phyloP scores from a whole-genome alignment of 2,329 filamentous ascomycete genomes.

The Diaporthe batatas region DNA sequence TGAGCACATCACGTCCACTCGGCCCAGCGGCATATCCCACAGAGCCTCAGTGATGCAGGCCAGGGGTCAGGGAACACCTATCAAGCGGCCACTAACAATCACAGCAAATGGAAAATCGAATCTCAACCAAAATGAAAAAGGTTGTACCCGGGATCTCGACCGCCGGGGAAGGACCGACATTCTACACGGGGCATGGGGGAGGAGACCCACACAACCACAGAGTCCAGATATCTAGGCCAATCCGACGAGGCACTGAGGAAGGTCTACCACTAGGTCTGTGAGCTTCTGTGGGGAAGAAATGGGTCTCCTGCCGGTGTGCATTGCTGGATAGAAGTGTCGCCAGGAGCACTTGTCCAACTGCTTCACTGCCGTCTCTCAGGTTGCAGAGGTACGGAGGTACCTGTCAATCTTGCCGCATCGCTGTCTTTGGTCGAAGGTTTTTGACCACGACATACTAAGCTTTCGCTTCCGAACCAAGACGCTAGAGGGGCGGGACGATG shows the following conservation, averaged over 20 bases:
- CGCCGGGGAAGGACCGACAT: conserved; percentile 28
- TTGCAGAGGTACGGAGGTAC: not conserved
- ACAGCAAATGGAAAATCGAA: not conserved
- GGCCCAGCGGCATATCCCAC: not conserved
- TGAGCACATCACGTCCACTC: conserved; percentile 25
- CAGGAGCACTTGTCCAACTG: too few relatives aligned
- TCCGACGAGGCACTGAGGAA: not conserved
- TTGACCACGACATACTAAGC: conserved; percentile 2
- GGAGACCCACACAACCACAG: conserved; percentile 3
- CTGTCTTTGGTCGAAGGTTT: not conserved
- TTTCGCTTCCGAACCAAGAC: conserved; percentile 21
- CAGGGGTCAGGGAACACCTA: not conserved
- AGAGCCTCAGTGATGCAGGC: conserved; percentile 4
- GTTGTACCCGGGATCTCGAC: conserved; percentile 9
- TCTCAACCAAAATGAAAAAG: conserved; percentile 14
- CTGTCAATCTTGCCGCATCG: not conserved
- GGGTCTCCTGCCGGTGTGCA: not conserved
- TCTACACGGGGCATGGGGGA: conserved; percentile 6
- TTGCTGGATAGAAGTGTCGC: too few relatives aligned
- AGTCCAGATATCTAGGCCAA: not conserved
- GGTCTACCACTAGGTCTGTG: not conserved
- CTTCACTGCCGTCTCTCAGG: conserved; percentile 10
- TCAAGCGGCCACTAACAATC: not conserved
- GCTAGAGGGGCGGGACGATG: conserved; percentile 8
- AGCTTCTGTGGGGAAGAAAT: conserved; percentile 8